Evolutionary conservation across 306 rosid species (phyloP).

Genomic region (Quercus parvula): DNA sequence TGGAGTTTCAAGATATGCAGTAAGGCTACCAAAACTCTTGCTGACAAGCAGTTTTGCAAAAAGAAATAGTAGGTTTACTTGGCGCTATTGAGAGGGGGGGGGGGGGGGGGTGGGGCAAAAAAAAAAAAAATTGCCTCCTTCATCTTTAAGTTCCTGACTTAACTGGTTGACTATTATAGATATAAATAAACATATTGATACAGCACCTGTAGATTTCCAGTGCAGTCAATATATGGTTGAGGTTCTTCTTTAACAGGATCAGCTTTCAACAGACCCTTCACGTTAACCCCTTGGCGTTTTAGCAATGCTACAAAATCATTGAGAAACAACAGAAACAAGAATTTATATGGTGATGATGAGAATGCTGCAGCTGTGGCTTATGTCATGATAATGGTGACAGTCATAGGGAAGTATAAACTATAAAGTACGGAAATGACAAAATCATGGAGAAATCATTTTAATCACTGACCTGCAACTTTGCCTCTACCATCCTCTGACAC

Average conservation of each 20-base stretch:
- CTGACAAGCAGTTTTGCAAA: neutral
- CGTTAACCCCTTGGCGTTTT: conserved; percentile 96
- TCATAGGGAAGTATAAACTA: conserved; percentile 9
- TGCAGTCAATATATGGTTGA: conserved; percentile 88
- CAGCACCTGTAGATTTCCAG: conserved; percentile 87
- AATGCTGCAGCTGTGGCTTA: neutral
- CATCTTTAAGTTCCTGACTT: conserved; percentile 11
- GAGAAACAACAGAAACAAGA: conserved; percentile 20
- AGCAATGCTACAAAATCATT: conserved; percentile 69
- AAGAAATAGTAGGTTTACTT: neutral
- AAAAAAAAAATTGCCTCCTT: neutral
- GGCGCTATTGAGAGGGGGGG: neutral
- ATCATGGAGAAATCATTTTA: conserved; percentile 20
- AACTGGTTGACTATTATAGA: conserved; percentile 14
- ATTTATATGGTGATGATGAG: neutral
- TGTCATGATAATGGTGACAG: neutral
- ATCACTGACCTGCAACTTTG: conserved; percentile 94
- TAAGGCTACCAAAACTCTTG: conserved; percentile 6
- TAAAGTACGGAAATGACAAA: conserved; percentile 17
- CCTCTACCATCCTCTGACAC: conserved; percentile 95
- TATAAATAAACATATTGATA: conserved; percentile 17
- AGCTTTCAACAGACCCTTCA: conserved; percentile 91
- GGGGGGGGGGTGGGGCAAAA: neutral
- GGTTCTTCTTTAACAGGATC: conserved; percentile 96
- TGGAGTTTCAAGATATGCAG: conserved; percentile 8